A percentile compares a stretch with the other conserved stretches of the same genome.
Conservation (phyloP, 2,329 filamentous ascomycete species). For the Alternaria triticimaculans region DNA sequence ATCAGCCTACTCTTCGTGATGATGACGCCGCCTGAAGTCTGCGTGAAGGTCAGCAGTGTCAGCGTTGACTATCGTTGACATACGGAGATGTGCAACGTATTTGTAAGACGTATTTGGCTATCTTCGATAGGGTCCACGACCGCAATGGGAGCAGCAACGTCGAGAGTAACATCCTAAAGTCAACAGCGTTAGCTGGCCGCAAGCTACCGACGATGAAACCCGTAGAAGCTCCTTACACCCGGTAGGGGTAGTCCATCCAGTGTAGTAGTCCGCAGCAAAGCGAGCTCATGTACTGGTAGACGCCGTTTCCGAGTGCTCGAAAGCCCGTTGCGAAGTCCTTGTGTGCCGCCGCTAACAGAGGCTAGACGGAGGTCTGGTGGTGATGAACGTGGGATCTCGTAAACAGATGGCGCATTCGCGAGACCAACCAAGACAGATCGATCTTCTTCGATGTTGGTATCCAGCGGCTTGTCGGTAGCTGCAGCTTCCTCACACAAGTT, state of each 20-base stretch:
- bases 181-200: slow-evolving; percentile 12
- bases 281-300: slow-evolving; percentile 35
- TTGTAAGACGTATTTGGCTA: slow-evolving; percentile 10
- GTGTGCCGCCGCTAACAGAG: background rate
- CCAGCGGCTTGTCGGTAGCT: background rate
- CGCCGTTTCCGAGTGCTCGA: slow-evolving; percentile 25
- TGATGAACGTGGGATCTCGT: background rate
- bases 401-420: background rate
- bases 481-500: background rate
- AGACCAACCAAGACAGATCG: background rate
- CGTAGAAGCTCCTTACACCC: slow-evolving; percentile 27
- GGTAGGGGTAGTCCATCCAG: slow-evolving; percentile 33
- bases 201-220: background rate
- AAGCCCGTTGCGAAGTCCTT: background rate
- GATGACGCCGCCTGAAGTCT: background rate
- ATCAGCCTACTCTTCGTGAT: background rate
- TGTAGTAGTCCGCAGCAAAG: slow-evolving; percentile 36
- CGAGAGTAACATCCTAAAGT: slow-evolving; percentile 20
- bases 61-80: background rate
- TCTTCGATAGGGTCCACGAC: slow-evolving; percentile 38
- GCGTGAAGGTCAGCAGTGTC: background rate
- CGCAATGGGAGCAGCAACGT: slow-evolving; percentile 10
- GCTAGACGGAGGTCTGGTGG: background rate
- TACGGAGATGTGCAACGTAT: background rate
- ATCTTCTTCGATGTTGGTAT: background rate